Evolutionary conservation across 345 rosid species (phyloP), one percentile per base, ranked within the genome.

Genomic region (Mallotus nudiflorus): DNA sequence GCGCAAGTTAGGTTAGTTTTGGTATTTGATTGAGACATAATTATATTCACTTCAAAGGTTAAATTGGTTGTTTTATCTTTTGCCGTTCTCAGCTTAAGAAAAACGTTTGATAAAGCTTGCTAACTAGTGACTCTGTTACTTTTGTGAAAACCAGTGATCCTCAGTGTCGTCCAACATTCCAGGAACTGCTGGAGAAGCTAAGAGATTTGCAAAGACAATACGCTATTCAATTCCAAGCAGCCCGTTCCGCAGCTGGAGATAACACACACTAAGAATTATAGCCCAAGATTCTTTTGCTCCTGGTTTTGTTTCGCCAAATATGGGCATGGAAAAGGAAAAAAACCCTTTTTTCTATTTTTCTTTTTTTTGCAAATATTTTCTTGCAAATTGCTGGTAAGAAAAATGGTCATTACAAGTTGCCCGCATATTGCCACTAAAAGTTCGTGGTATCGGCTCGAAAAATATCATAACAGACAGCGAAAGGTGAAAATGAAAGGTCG

Each of bases 151-250:
- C 27, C 88, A 95, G 99, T 25, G 97, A 95, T 82, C 84, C 96
- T 9, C 80, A 80, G 53, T 25, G 78, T 75, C 87, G 97, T 37
- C 97, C 99, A 19, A 69, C 91, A 12, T 89, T 95, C 90, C 97
- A 85, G 79, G 99, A 92, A 76, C 81, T 95, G 66, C 74, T 95
- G 79, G 92, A 92, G 51, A 92, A 70, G 78, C 85, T 90, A 53
- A 84, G 87, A 82, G 97, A 95, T 75, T 70, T 90, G 65, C 97
- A 89, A 67, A 92, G 93, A 65, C 89, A 85, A 55, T 85, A 73
- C 56, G 65, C 80, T 2, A 62, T 84, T 75, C 95, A 86, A 74
- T 62, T 84, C 55, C 97, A 91, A 77, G 97, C 93, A 45, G 83
- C 84, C 55, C 92, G 97, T 67, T 77, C 85, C 13, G 70, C 78